Percentiles rank a stretch among this genome's conserved stretches.
Evolutionary conservation across 352 stramenopile genomes (phyloP).

Genomic region (Phytophthora hybrid): DNA sequence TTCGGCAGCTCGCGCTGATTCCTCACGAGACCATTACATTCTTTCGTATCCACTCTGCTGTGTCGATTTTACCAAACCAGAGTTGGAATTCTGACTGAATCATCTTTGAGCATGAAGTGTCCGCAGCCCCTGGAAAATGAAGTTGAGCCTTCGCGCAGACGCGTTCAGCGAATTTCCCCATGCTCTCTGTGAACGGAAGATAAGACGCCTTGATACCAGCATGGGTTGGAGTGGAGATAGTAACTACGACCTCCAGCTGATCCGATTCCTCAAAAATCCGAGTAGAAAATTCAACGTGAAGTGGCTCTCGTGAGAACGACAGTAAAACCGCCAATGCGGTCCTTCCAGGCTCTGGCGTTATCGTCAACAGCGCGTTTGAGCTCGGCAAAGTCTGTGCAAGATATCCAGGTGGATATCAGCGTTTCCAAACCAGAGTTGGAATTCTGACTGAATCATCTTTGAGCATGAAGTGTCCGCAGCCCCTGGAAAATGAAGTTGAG

Average conservation of each 20-base stretch:
- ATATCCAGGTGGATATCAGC: too few relatives aligned
- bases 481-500: not conserved
- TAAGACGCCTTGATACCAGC: not conserved
- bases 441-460: not conserved
- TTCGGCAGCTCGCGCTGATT: too few relatives aligned
- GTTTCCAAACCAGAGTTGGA: not conserved
- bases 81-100: not conserved
- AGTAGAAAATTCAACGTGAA: not conserved
- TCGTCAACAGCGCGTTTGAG: too few relatives aligned
- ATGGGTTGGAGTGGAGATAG: not conserved
- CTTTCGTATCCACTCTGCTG: not conserved
- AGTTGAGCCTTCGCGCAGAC: not conserved
- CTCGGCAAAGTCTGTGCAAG: too few relatives aligned
- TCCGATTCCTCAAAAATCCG: not conserved
- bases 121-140: not conserved
- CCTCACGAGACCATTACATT: too few relatives aligned
- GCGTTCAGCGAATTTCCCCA: not conserved
- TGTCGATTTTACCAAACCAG: not conserved
- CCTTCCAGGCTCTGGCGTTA: too few relatives aligned
- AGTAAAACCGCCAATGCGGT: too few relatives aligned
- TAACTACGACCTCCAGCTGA: not conserved
- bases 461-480: not conserved
- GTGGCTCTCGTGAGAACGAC: not conserved
- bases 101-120: not conserved
- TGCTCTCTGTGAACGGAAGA: not conserved